Evolutionary conservation across 1,284 basidiomycete genomes (phyloP).

Genomic region (Mycosarcoma mackinlayi): DNA sequence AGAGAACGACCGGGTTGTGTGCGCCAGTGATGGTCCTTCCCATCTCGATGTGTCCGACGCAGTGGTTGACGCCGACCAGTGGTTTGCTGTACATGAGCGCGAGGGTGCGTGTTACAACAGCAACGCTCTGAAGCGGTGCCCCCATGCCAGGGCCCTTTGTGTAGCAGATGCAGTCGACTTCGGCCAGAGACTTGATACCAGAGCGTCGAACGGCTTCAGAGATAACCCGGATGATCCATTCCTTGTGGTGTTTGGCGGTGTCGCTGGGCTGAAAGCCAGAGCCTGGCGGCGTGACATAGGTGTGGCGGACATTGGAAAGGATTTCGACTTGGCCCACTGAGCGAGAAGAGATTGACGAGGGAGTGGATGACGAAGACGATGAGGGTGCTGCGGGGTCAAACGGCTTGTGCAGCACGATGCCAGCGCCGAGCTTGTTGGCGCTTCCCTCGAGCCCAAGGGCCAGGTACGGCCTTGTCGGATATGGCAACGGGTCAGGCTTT

Average conservation of each 20-base stretch:
- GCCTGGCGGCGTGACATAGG: conserved; percentile 97
- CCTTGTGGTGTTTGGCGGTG: conserved; percentile 93
- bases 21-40: conserved; percentile 94
- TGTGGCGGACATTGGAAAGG: conserved; percentile 80
- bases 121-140: conserved; percentile 92
- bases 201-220: conserved; percentile 82
- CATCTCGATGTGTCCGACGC: conserved; percentile 98
- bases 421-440: conserved; percentile 98
- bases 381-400: conserved; percentile 71
- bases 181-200: conserved; percentile 75
- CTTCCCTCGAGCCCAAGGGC: conserved; percentile 66
- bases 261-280: conserved; percentile 96
- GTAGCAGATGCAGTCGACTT: conserved; percentile 93
- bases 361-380: conserved; percentile 29
- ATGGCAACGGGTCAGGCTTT: conserved; percentile 52
- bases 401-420: conserved; percentile 84
- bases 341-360: conserved; percentile 74
- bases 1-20: conserved; percentile 93
- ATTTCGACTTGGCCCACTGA: conserved; percentile 73
- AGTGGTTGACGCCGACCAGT: conserved; percentile 96
- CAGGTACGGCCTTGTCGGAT: conserved; percentile 52
- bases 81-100: conserved; percentile 89
- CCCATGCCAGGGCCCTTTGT: conserved; percentile 99
- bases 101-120: conserved; percentile 91
- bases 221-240: conserved; percentile 89